A percentile compares a stretch with the other conserved stretches of the same genome.
phyloP scores from a whole-genome alignment of 352 stramenopile genomes.

The Phytophthora pisi region DNA sequence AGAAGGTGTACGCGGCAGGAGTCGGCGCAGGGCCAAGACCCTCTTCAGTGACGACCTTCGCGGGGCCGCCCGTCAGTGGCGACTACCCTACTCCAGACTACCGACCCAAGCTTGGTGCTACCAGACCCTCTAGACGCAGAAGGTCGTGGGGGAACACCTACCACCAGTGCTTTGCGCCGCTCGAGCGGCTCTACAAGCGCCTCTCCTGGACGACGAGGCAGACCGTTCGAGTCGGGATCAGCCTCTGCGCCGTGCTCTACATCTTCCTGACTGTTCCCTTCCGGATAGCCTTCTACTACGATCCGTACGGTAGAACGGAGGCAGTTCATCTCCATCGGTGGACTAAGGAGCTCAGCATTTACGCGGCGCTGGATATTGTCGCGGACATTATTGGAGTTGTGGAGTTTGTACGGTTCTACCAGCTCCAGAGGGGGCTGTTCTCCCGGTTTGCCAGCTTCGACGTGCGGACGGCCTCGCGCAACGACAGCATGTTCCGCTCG shows the following conservation, averaged over 20 bases:
- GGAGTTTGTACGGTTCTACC: constrained; percentile 27
- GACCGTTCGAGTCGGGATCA: constrained; percentile 21
- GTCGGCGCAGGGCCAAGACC: neutral
- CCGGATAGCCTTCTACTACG: constrained; percentile 34
- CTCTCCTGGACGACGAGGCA: constrained; percentile 26
- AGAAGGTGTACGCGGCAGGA: neutral
- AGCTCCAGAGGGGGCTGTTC: constrained; percentile 4
- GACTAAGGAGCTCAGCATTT: constrained; percentile 23
- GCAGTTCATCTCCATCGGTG: neutral
- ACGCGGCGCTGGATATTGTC: constrained; percentile 12
- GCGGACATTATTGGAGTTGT: constrained; percentile 19
- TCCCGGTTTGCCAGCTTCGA: constrained; percentile 19
- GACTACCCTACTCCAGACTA: constrained; percentile 1
- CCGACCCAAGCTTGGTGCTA: neutral
- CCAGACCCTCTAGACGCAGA: neutral
- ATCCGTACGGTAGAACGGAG: constrained; percentile 5
- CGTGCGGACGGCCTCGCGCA: neutral
- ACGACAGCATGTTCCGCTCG: neutral
- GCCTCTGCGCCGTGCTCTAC: constrained; percentile 24
- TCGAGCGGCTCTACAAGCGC: constrained; percentile 18
- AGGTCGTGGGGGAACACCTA: no score
- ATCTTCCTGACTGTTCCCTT: constrained; percentile 34
- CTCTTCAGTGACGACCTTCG: neutral
- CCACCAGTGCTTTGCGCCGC: no score
- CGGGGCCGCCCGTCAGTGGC: neutral